A percentile compares a stretch with the other conserved stretches of the same genome.
phyloP scores from a whole-genome alignment of 257 asterid genomes.

The Solanum neorickii region DNA sequence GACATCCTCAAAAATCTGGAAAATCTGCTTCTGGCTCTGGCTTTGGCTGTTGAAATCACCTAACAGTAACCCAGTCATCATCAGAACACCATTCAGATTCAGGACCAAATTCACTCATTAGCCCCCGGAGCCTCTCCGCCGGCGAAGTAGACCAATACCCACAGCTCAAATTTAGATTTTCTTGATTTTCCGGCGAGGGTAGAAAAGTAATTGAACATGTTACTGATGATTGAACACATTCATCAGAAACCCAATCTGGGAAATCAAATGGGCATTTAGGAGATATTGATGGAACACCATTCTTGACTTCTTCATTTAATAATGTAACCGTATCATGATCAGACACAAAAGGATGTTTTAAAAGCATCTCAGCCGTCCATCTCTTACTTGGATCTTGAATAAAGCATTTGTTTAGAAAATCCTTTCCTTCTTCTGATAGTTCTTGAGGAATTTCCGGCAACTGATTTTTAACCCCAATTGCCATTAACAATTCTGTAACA shows the following conservation, averaged over 20 bases:
- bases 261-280: conserved; percentile 71
- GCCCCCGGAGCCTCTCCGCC: conserved; percentile 28
- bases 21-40: neutral
- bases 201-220: conserved; percentile 29
- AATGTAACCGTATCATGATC: conserved; percentile 3
- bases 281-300: conserved; percentile 17
- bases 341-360: conserved; percentile 54
- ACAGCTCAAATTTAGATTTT: conserved; percentile 1
- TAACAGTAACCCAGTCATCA: conserved; percentile 56
- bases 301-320: neutral
- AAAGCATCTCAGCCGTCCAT: conserved; percentile 97
- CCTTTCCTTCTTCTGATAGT: conserved; percentile 54
- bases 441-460: conserved; percentile 44
- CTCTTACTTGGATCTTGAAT: conserved; percentile 44
- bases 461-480: conserved; percentile 49
- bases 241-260: conserved; percentile 42
- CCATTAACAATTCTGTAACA: conserved; percentile 45
- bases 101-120: conserved; percentile 12
- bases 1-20: conserved; percentile 10
- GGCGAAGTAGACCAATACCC: conserved; percentile 11
- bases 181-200: conserved; percentile 17
- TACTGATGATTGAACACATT: neutral
- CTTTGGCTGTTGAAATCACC: conserved; percentile 21
- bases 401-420: conserved; percentile 52
- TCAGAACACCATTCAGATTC: conserved; percentile 32